Evolutionary conservation across 805 yeast species (phyloP), one percentile per base, ranked within the genome.

Genomic region (Candida michaelii): DNA sequence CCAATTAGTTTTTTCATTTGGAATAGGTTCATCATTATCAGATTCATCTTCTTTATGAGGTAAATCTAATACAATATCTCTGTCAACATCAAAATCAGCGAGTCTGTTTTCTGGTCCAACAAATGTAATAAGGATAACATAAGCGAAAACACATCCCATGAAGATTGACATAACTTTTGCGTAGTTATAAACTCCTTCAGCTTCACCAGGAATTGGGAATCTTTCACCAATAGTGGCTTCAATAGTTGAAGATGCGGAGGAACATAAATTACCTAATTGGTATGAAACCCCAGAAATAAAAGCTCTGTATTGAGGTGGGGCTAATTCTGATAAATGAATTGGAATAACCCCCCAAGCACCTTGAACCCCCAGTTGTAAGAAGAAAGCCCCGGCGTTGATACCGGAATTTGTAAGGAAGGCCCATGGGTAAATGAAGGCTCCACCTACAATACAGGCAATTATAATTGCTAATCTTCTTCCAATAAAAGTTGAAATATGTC

Each of bases 271-370:
- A 66, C 88, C 88, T 50, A 82, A 65, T 59, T 82, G 87, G 58
- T 82, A 82, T 16, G 83, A 69, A 25, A 74, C 71, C 56, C 88
- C 88, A 32, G 77, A 74, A 40, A 80, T 77, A 46, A 82, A 78
- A 7, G 86, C 71, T 60, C 82, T 71, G 63, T 76, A 79, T 46
- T 77, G 79, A 15, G 83, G 81, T 44, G 82, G 82, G 30, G 83
- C 71, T 47, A 82, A 66, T 59, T 80, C 85, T 3, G 80, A 68
- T 41, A 82, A 63, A 59, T 80, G 83, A 44, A 79, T 69, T 41
- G 86, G 86, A 41, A 76, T 68, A 31, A 79, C 80, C 52, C 86
- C 86, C 82, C 84, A 82, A 19, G 82, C 79, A 53, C 86, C 86
- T 62, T 80, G 85, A 40, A 82, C 85, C 46, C 74, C 77, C 55